A percentile compares a stretch with the other conserved stretches of the same genome.
These are phyloP conservation scores for Penicillium sp. DNA, from an alignment of 2,329 filamentous ascomycete species.

Conservation along the genomic window DNA sequence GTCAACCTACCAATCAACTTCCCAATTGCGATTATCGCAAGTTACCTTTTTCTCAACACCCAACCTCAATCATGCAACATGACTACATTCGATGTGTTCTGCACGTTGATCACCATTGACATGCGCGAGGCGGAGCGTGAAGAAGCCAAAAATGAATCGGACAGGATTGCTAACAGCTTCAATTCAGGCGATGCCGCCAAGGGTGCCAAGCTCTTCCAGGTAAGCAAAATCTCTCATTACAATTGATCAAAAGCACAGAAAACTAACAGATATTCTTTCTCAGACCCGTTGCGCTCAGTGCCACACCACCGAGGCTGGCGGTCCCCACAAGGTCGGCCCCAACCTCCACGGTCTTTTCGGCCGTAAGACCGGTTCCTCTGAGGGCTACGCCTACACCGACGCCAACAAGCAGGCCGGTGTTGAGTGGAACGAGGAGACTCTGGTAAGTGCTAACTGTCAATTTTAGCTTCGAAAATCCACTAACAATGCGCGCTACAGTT, in stretches of 20 bases:
- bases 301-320: slow-evolving; percentile 89
- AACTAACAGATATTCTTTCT: slow-evolving; percentile 10
- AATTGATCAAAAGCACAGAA: background rate
- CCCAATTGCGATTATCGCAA: slow-evolving; percentile 4
- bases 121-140: slow-evolving; percentile 26
- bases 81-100: slow-evolving; percentile 28
- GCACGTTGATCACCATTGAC: slow-evolving; percentile 22
- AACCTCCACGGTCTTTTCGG: slow-evolving; percentile 97
- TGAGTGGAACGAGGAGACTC: slow-evolving; percentile 78
- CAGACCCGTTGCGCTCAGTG: slow-evolving; percentile 94
- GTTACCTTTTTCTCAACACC: background rate
- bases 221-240: slow-evolving; percentile 27
- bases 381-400: slow-evolving; percentile 96
- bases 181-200: slow-evolving; percentile 82
- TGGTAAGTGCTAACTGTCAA: slow-evolving; percentile 57
- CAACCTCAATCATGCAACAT: slow-evolving; percentile 15
- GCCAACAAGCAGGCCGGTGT: slow-evolving; percentile 99
- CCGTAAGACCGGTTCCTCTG: slow-evolving; percentile 87
- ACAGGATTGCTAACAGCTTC: slow-evolving; percentile 27
- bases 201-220: slow-evolving; percentile 98
- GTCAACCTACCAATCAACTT: background rate
- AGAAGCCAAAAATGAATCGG: background rate
- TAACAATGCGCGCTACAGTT: slow-evolving; percentile 57
- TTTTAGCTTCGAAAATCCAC: background rate
- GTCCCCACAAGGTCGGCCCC: slow-evolving; percentile 97